Evolutionary conservation across 2,329 filamentous ascomycete species (phyloP), one percentile per base, ranked within the genome.

Genomic region (Talaromyces sp.): DNA sequence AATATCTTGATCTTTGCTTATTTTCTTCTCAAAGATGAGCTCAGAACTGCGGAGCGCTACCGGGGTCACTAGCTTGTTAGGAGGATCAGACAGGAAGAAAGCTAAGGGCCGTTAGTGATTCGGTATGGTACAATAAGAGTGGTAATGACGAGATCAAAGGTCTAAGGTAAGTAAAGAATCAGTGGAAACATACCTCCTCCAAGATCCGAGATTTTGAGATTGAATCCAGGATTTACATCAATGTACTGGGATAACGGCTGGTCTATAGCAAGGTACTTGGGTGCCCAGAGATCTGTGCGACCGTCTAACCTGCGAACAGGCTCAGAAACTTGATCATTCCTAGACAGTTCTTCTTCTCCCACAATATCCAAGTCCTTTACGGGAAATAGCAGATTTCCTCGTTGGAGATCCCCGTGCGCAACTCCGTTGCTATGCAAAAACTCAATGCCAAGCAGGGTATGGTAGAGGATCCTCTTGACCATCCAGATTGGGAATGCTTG

Each of bases 241-340:
- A 67, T 67, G 57, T 66, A 69, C 53, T 67, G 66, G 32, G 68
- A 61, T 28, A 73, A 65, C 27, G 69, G 63, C 62, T 71, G 68
- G 59, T 65, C 64, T 61, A 69, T 60, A 62, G 65, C 70, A 39
- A 72, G 68, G 62, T 68, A 69, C 57, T 32, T 64, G 39, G 69
- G 70, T n/a, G 69, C 68, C 70, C 68, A 73, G 30, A 32, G 30
- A 32, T 32, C 30, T 32, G 30, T 32, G 30, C 30, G 30, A 11
- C 30, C 30, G 30, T 67, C 63, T 65, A 63, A 71, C 71, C 55
- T 61, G n/a, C 60, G 68, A 68, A 22, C 69, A 64, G 22, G 68
- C 68, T 64, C 63, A 2, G 30, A 32, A 32, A 32, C 10, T 32
- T 32, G 9, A 61, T 65, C 60, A 61, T 66, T 63, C 58, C 69